Base-by-base conservation (phyloP, 2,329 filamentous ascomycete species). In the Colletotrichum magnum region DNA sequence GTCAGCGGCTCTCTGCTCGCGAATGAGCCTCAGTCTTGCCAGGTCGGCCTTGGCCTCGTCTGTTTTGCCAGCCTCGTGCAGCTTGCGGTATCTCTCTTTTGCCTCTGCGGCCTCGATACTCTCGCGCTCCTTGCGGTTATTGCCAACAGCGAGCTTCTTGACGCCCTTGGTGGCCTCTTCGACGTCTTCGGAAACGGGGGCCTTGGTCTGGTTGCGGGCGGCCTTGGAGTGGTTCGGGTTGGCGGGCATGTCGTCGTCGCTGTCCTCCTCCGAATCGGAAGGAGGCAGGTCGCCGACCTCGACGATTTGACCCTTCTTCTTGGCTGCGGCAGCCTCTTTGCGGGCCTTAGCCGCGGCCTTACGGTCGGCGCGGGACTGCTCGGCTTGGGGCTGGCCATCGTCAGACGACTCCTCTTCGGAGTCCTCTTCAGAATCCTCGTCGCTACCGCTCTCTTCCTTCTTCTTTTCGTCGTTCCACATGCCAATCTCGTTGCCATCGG, bases 31-130 rank as follows among this genome's bases (percentile, higher is more conserved):
- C 76, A 99, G 83, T 64, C 96, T 89, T 68, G 94, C 95, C 74
- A 98, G 78, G 81, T 99, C 96, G 5, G 93, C 92, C 79, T 94
- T 92, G 56, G 95, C 95, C 86, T 98, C 93, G 70, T 99, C 96
- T 52, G 96, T 98, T 90, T 98, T 98, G 76, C 95, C 95, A 77
- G 94, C 93, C 66, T 94, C 93, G 77, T 98, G 95, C 75, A 98
- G 81, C 83, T 97, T 97, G 85, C 94, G 89, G 78, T 97, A 98
- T 74, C 91, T 88, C 85, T 97, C 95, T 80, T 94, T 95, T 36
- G 94, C 94, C 79, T 95, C 93, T 72, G 92, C 91, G 1, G 95
- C 95, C 83, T 97, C 93, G 41, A 96, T 77, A 2, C 95, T 93
- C 84, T 98, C 88, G 75, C 88, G 79, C 83, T 90, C 86, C 79